Base-by-base conservation (phyloP, 1,284 basidiomycete genomes). In the Leccinum pallidistipes region DNA sequence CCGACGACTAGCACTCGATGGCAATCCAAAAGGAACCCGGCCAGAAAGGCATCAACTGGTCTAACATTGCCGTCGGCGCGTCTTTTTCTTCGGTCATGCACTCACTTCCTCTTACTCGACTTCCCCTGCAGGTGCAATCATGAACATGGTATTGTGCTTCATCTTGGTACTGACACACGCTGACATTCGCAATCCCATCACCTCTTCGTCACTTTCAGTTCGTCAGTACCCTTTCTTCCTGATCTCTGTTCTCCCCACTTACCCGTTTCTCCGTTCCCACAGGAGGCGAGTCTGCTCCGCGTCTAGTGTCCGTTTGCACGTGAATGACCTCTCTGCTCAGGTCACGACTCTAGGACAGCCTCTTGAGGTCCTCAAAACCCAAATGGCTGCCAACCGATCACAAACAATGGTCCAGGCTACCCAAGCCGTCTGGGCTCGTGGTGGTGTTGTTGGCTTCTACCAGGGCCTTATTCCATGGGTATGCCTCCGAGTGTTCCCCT, bases 401-500 rank as follows among this genome's bases (percentile, higher is more conserved):
- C 94, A 99, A 76, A 83, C 90, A 12, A 98, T 99, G 95, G 69
- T 81, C 62, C 87, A 95, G 74, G 97, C 97, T 9, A 82, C 94
- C 69, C 81, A 83, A 68, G 89, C 90, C 5, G 94, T 99, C 62
- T 97, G 94, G 91, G 86, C 88, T 69, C 90, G 97, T 67, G 97
- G 97, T 67, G 95, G 97, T 66, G 77, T 92, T 60, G 75, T 82
- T 47, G 97, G 97, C 52, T 96, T 98, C 82, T 99, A 95, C 80
- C 97, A 99, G 79, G 97, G 97, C 68, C 86, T 99, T 62, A 99
- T 99, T 75, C 97, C 97, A 70, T 99, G 97, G 97, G 93, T 94
- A 68, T 66, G 86, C 77, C 6, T 55, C 38, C 53, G 24, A 40
- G 4, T 3, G 1, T 29, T 49, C 21, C 6, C 12, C 12, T 38